Base-by-base conservation (phyloP, 148 eudicot genomes). In the Pharnaceum exiguum region DNA sequence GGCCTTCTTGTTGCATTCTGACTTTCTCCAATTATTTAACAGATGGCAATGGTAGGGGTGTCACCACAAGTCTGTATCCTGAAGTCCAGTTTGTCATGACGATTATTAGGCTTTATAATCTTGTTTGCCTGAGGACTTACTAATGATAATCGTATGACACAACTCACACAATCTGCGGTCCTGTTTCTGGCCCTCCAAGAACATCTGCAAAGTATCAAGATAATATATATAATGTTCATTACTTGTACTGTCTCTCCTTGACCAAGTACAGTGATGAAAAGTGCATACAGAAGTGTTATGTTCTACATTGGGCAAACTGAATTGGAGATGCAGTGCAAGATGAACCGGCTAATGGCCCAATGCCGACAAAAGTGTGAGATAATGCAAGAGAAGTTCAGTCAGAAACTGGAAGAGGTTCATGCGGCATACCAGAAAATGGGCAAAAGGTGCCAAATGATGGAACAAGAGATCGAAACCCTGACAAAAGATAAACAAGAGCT, bases 41-140 rank as follows among this genome's bases (percentile, higher is more conserved):
- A 85, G 95, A 87, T 79, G 86, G 82, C 75, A 55, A 91, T 91
- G 97, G 75, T 69, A 38, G 96, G 96, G 46, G 59, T 91, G 56
- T 78, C 96, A 57, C 96, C 96, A 7, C 96, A 91, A 69, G 81
- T 79, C 52, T 70, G 97, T 85, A 91, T 91, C 96, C 97, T 81
- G 55, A 5, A 12, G 35, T 3, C 1, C 46, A n/a, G n/a, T n/a
- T n/a, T n/a, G n/a, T n/a, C n/a, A n/a, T n/a, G n/a, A n/a, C n/a
- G n/a, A n/a, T n/a, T n/a, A n/a, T n/a, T n/a, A n/a, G n/a, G n/a
- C n/a, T n/a, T n/a, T n/a, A n/a, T n/a, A n/a, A n/a, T n/a, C n/a
- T n/a, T n/a, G n/a, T n/a, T n/a, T n/a, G n/a, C n/a, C n/a, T n/a
- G n/a, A n/a, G n/a, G n/a, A n/a, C n/a, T n/a, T n/a, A n/a, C n/a